These are phyloP conservation scores for Spizellomyces sp. DNA, from an alignment of 192 early-diverging fungal species.

Conservation along the genomic window DNA sequence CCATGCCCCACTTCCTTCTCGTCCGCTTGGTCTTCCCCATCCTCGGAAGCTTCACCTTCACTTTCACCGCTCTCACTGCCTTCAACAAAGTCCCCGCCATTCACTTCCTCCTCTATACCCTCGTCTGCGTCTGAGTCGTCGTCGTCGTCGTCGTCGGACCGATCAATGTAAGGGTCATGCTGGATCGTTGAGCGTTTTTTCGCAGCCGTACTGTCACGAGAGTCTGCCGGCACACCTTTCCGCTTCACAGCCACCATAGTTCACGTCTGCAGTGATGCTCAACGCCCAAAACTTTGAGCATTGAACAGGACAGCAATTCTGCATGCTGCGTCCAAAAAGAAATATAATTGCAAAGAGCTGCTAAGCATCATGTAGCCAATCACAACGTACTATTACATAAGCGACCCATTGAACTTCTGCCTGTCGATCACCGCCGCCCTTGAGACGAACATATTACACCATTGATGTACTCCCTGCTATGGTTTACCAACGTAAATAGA, in stretches of 20 bases:
- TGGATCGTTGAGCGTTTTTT: background rate
- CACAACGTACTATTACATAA: too few relatives aligned
- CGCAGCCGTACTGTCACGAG: background rate
- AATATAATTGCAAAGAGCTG: background rate
- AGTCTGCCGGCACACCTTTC: slow-evolving; percentile 11
- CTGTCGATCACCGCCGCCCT: too few relatives aligned
- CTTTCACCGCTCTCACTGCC: slow-evolving; percentile 53
- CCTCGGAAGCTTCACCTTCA: slow-evolving; percentile 14
- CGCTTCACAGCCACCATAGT: slow-evolving; percentile 27
- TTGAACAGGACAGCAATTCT: background rate
- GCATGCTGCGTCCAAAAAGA: slow-evolving; percentile 2
- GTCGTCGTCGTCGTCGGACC: slow-evolving; percentile 46
- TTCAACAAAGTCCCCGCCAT: slow-evolving; percentile 31
- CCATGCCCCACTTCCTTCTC: slow-evolving; percentile 29
- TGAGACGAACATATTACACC: too few relatives aligned
- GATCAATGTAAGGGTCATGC: slow-evolving; percentile 29
- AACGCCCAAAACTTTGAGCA: too few relatives aligned
- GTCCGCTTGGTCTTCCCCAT: slow-evolving; percentile 42
- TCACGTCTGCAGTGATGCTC: background rate
- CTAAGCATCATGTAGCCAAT: too few relatives aligned
- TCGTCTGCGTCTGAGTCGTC: background rate
- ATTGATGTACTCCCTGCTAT: too few relatives aligned
- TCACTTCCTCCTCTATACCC: slow-evolving; percentile 34
- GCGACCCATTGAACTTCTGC: too few relatives aligned
- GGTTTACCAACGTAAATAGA: too few relatives aligned